Percentiles rank a stretch among this genome's conserved stretches.
phyloP scores from a whole-genome alignment of 179 eudicot genomes.

The Camellia oleifera region DNA sequence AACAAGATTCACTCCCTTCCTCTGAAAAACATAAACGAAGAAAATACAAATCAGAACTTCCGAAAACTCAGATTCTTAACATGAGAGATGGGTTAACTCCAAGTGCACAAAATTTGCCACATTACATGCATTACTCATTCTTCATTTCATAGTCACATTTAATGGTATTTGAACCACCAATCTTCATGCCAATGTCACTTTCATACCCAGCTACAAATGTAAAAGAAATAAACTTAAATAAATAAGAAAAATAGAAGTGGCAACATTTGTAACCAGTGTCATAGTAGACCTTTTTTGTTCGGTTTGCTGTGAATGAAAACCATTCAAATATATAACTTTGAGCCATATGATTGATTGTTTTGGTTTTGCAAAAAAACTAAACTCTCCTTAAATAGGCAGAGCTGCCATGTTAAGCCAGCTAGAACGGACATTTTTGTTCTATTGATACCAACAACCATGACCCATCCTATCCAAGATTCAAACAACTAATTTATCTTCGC shows the following conservation, averaged over 20 bases:
- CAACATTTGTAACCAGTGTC: too few species aligned
- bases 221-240: not conserved
- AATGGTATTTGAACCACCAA: too few species aligned
- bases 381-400: not conserved
- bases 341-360: not conserved
- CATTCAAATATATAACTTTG: not conserved
- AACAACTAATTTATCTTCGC: not conserved
- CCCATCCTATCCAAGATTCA: not conserved
- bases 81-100: conserved; percentile 25
- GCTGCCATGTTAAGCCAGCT: not conserved
- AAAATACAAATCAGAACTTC: not conserved
- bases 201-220: not conserved
- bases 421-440: not conserved
- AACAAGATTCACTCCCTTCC: conserved; percentile 27
- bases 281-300: not conserved
- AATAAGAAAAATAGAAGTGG: not conserved
- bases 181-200: not conserved
- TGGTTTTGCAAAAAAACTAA: not conserved
- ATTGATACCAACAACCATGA: not conserved
- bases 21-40: conserved; percentile 17
- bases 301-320: not conserved
- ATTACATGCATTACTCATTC: too few species aligned
- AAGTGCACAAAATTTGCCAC: not conserved
- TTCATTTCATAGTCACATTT: not conserved
- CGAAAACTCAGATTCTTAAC: not conserved